Evolutionary conservation across 106 monocot genomes (phyloP).

Genomic region (Dioscorea dumetorum): DNA sequence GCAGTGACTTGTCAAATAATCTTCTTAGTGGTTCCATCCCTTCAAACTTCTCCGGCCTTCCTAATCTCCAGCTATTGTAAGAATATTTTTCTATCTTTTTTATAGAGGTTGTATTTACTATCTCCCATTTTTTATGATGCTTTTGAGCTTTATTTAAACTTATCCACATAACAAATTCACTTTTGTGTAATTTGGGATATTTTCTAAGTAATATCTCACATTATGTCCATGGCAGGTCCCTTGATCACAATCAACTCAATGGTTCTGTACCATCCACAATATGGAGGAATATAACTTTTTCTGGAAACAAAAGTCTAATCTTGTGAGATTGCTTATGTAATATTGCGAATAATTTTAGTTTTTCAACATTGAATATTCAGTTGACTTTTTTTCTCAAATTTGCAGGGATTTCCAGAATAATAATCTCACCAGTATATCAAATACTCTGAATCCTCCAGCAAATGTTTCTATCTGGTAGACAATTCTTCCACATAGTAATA

Average conservation of each 20-base stretch:
- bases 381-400: constrained; percentile 10
- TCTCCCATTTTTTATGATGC: not conserved
- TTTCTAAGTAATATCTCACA: not conserved
- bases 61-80: constrained; percentile 74
- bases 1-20: constrained; percentile 74
- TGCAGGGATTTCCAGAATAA: constrained; percentile 91
- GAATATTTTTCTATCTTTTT: constrained; percentile 11
- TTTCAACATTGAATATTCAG: not conserved
- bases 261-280: constrained; percentile 73
- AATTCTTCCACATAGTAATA: constrained; percentile 9
- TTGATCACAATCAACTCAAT: constrained; percentile 59
- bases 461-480: constrained; percentile 84
- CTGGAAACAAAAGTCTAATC: constrained; percentile 66
- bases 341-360: constrained; percentile 1
- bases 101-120: not conserved
- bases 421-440: constrained; percentile 50
- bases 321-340: constrained; percentile 51
- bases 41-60: constrained; percentile 52
- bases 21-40: constrained; percentile 62
- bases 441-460: constrained; percentile 44
- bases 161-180: not conserved
- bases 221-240: constrained; percentile 50
- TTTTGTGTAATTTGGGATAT: not conserved
- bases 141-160: not conserved
- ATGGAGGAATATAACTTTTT: constrained; percentile 56